Base-by-base conservation (phyloP, 192 early-diverging fungal species). In the Fimicolochytrium jonesii region DNA sequence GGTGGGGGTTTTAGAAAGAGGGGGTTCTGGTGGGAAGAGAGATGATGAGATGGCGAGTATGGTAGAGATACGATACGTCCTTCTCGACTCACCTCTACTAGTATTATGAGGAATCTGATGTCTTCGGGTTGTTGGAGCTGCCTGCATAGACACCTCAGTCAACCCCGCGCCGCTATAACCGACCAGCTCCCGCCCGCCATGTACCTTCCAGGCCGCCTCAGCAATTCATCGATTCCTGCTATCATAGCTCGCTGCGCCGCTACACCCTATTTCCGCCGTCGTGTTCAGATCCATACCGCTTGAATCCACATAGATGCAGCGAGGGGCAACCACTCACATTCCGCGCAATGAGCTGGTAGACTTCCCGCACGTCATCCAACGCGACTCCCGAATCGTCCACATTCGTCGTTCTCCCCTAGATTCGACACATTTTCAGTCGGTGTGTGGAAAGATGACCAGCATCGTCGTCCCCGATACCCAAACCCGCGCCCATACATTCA, bases 71-170 rank as follows among this genome's bases (percentile, higher is more conserved):
- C 10, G 15, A 69, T 26, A 15, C 59, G 10, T 29, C 28, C 25
- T 30, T 18, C 10, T 46, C 55, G 47, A 52, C 4, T n/a, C 58
- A 90, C 88, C 83, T 95, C 92, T 1, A 96, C 64, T 32, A 97
- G 77, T 28, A 94, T 88, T 54, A 94, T 67, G 39, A 97, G 74
- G 51, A 93, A 93, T 35, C 85, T 81, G 28, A 93, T 84, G 31
- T 94, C 91, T 15, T 77, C 76, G 17, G 28, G 42, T 30, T 51
- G 33, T 13, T 6, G 6, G 5, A 78, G 63, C 32, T 43, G 66
- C 44, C 74, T 78, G 61, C 2, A 46, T 26, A 31, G 32, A 30
- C 3, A 25, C 20, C 53, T 18, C 17, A 22, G 17, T 48, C 10
- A 23, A 1, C 5, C 37, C 0, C 52, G 45, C 13, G 35, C 46